These are phyloP conservation scores for Sideroxylon spinosum DNA, from an alignment of 179 eudicot genomes.

Conservation along the genomic window DNA sequence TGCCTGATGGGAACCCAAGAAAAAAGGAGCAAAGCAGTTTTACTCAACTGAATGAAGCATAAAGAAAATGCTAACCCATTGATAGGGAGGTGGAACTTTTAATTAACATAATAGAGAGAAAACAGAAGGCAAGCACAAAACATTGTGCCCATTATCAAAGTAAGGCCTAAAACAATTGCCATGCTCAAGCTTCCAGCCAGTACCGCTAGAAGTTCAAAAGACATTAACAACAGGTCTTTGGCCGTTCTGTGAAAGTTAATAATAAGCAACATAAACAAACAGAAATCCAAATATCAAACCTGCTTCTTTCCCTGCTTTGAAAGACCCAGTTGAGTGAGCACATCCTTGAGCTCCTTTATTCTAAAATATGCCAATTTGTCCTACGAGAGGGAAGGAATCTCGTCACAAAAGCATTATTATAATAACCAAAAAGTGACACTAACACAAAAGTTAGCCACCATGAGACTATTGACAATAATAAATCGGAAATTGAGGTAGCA, in stretches of 20 bases:
- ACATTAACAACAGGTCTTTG: neutral
- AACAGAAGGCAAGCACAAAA: neutral
- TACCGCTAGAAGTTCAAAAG: neutral
- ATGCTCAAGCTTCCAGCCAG: neutral
- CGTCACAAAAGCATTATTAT: neutral
- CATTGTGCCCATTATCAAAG: neutral
- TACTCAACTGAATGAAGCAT: neutral
- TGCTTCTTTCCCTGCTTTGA: conserved; percentile 98
- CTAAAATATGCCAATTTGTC: conserved; percentile 88
- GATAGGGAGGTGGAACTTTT: neutral
- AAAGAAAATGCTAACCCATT: neutral
- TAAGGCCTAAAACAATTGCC: neutral
- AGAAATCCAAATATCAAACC: conserved; percentile 34
- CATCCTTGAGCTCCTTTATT: conserved; percentile 95
- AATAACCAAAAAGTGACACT: neutral
- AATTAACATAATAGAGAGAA: neutral
- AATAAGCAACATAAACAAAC: conserved; percentile 13
- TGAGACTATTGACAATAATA: neutral
- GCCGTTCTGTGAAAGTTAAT: neutral
- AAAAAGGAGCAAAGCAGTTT: neutral
- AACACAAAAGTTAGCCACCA: neutral
- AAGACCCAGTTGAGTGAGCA: conserved; percentile 75
- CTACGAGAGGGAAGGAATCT: conserved; percentile 38
- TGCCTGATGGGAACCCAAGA: neutral
- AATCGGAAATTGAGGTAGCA: neutral